Evolutionary conservation across 176 grass and related monocot genomes (phyloP), one percentile per base, ranked within the genome.

Genomic region (Eragrostis nindensis): DNA sequence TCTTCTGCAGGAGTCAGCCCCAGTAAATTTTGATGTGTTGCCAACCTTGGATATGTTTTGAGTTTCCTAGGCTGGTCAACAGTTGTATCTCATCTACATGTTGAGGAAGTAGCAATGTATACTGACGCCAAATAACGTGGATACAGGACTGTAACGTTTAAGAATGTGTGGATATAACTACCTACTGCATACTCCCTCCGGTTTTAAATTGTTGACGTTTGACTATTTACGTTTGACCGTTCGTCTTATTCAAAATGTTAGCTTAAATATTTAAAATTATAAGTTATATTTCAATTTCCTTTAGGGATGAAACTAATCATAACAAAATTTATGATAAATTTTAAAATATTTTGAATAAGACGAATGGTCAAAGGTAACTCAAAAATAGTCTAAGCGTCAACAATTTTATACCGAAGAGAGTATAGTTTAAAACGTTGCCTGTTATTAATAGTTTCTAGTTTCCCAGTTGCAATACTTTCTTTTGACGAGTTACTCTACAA

Each of bases 1-100:
- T 79, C 59, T 79, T 82, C 45, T 75, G 84, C 84, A 90, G 88
- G 83, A 86, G 14, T 26, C 69, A 62, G 44, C 81, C 73, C 68
- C 83, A 47, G 60, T 90, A 78, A 82, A 71, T 82, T 84, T 88
- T 41, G 68, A 84, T 75, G 54, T 36, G 30, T 60, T 73, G 8
- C 77, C 77, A 69, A 69, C 85, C 85, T 40, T 77, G 66, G 65
- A 78, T 65, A 87, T 73, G 47, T 68, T 74, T 84, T 79, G 69
- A 79, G 47, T 69, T 74, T 11, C 64, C 86, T 66, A 52, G 85
- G 86, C 54, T 72, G 75, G 69, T 29, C 29, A 61, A 22, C 82
- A 79, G 36, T 74, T 39, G 60, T 21, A 52, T 70, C 26, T 54
- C 50, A 11, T 54, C 86, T 30, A 29, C 75, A 59, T 68, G 49